phyloP scores from a whole-genome alignment of 2,329 filamentous ascomycete genomes.

The Pseudocercospora eumusae region DNA sequence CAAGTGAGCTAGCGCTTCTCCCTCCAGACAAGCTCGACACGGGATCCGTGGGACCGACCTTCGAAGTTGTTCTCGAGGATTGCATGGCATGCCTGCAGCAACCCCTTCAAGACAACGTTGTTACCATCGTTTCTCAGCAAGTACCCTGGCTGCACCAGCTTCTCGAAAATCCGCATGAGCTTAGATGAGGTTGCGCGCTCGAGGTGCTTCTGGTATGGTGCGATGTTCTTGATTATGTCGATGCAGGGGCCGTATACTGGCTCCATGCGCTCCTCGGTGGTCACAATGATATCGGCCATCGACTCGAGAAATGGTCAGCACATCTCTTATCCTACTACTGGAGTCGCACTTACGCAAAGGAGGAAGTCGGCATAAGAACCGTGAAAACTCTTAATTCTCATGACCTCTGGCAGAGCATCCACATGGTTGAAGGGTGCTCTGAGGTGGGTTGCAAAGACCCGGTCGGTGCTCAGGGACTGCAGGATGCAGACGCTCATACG shows the following conservation, averaged over 20 bases:
- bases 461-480: conserved; percentile 91
- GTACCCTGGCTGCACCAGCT: conserved; percentile 92
- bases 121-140: conserved; percentile 90
- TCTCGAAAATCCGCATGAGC: conserved; percentile 81
- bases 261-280: conserved; percentile 84
- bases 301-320: conserved; percentile 58
- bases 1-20: background rate
- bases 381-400: conserved; percentile 79
- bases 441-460: conserved; percentile 83
- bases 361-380: conserved; percentile 93
- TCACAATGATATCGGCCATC: conserved; percentile 87
- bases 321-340: background rate
- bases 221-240: conserved; percentile 90
- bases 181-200: conserved; percentile 75
- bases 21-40: background rate
- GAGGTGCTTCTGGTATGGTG: conserved; percentile 77
- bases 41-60: conserved; percentile 29
- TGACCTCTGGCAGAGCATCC: conserved; percentile 78
- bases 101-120: conserved; percentile 73
- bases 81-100: conserved; percentile 86
- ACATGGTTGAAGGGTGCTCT: conserved; percentile 88
- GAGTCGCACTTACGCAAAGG: conserved; percentile 67
- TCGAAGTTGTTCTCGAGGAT: conserved; percentile 76
- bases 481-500: conserved; percentile 97
- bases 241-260: conserved; percentile 90